Evolutionary conservation across 371 early-diverging fungal genomes (phyloP).

Genomic region (Funneliformis caledonium): DNA sequence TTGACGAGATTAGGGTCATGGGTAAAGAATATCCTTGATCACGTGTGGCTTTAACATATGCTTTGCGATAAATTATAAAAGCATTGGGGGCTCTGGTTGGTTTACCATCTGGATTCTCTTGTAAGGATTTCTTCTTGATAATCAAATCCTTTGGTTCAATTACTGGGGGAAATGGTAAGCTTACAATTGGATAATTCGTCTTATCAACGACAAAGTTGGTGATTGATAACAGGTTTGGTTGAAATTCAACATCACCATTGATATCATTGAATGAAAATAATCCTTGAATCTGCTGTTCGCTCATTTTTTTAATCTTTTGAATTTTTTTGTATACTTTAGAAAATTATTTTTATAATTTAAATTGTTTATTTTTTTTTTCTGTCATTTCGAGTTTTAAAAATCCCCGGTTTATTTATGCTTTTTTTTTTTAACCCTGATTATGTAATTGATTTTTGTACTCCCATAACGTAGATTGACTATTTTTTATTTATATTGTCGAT

Average conservation of each 20-base stretch:
- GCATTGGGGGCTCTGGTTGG: conserved; percentile 21
- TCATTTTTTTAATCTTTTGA: background rate
- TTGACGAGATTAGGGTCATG: conserved; percentile 34
- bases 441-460: too few relatives aligned
- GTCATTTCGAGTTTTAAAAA: too few relatives aligned
- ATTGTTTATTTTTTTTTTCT: too few relatives aligned
- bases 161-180: background rate
- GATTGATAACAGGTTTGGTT: background rate
- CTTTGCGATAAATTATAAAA: conserved; percentile 28
- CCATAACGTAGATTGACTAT: too few relatives aligned
- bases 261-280: background rate
- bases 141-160: conserved; percentile 1
- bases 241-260: background rate
- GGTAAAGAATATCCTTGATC: conserved; percentile 25
- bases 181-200: background rate
- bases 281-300: background rate
- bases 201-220: background rate
- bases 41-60: conserved; percentile 22
- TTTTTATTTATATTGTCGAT: too few relatives aligned
- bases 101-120: conserved; percentile 3
- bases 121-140: background rate
- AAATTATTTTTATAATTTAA: too few relatives aligned
- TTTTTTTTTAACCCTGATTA: too few relatives aligned
- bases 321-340: too few relatives aligned
- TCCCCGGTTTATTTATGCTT: too few relatives aligned